phyloP scores from a whole-genome alignment of 768 basidiomycete genomes.

The Candolleomyces efflorescens region DNA sequence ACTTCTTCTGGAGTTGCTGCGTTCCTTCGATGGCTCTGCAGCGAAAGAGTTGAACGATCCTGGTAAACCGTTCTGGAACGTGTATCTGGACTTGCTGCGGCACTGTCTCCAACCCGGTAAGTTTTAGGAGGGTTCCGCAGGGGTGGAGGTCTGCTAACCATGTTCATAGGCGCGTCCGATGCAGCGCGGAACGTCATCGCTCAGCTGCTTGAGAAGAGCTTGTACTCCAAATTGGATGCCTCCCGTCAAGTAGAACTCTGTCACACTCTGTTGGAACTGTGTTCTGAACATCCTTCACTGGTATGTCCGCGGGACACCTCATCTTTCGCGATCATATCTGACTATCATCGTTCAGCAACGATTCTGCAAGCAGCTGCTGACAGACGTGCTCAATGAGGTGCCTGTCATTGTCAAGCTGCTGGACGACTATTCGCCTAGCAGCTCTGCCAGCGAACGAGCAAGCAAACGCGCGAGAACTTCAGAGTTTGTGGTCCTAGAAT shows the following conservation, averaged over 20 bases:
- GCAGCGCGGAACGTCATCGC: constrained; percentile 37
- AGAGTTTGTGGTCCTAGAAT: constrained; percentile 36
- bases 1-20: constrained; percentile 37
- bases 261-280: constrained; percentile 50
- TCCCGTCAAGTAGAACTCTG: constrained; percentile 56
- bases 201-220: constrained; percentile 44
- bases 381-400: constrained; percentile 44
- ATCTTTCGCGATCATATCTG: not conserved
- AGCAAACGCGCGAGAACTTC: constrained; percentile 63
- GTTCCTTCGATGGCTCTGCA: constrained; percentile 50
- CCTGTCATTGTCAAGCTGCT: constrained; percentile 52
- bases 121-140: no score
- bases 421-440: constrained; percentile 43
- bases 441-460: constrained; percentile 36
- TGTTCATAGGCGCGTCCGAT: constrained; percentile 32
- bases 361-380: constrained; percentile 46
- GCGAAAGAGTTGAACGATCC: constrained; percentile 40
- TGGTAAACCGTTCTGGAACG: constrained; percentile 44
- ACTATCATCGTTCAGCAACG: constrained; percentile 29
- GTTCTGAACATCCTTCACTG: constrained; percentile 39
- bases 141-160: no score
- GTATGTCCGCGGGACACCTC: constrained; percentile 30
- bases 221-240: constrained; percentile 50
- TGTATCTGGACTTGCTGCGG: constrained; percentile 41
- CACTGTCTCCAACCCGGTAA: constrained; percentile 45